These are phyloP conservation scores for Fragaria vesca DNA, from an alignment of 306 rosid species.

Conservation along the genomic window DNA sequence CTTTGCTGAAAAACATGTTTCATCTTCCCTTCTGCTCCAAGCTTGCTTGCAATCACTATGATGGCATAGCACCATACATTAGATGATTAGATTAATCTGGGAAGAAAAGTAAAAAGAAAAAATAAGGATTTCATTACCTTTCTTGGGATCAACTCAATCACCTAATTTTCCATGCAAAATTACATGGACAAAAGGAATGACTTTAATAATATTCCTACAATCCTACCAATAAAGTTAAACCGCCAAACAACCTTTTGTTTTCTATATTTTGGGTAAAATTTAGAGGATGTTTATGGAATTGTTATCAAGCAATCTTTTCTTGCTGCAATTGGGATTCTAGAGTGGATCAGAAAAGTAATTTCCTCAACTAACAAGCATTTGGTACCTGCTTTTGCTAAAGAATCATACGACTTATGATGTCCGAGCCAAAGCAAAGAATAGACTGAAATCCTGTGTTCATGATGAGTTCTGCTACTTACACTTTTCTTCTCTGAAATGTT, in stretches of 20 bases:
- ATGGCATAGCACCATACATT: background rate
- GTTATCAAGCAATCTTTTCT: background rate
- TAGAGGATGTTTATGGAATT: background rate
- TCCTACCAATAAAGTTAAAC: background rate
- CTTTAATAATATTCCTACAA: background rate
- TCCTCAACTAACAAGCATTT: conserved; percentile 9
- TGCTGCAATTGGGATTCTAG: background rate
- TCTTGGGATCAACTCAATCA: conserved; percentile 1
- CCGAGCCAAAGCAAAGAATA: conserved; percentile 32
- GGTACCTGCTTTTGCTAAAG: conserved; percentile 9
- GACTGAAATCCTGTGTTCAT: background rate
- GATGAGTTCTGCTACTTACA: background rate
- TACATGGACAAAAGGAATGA: background rate
- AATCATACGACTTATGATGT: conserved; percentile 16
- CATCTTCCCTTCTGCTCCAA: background rate
- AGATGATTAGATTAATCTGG: background rate
- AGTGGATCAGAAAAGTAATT: background rate
- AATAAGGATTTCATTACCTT: background rate
- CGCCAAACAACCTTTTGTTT: background rate
- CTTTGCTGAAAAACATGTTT: background rate
- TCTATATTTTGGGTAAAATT: background rate
- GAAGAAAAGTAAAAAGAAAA: background rate
- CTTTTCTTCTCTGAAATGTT: background rate
- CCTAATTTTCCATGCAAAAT: background rate
- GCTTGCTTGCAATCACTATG: background rate